These are phyloP conservation scores for Jaapia argillacea DNA, from an alignment of 768 basidiomycete genomes.

Conservation along the genomic window DNA sequence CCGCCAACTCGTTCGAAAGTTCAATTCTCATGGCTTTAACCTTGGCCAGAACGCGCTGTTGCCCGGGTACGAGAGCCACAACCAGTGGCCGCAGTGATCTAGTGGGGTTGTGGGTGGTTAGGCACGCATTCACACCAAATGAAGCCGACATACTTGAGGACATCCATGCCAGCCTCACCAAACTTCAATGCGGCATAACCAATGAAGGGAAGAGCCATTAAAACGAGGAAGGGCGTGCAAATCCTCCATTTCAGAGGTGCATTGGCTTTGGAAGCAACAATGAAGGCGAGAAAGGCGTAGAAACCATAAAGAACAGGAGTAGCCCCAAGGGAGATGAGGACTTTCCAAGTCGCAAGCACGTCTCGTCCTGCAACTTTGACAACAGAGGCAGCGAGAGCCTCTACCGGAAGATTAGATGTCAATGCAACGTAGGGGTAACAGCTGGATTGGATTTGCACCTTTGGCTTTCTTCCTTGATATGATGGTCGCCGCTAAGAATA, in stretches of 20 bases:
- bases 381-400: slow-evolving; percentile 89
- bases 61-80: slow-evolving; percentile 81
- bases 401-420: slow-evolving; percentile 27
- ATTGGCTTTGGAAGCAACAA: slow-evolving; percentile 58
- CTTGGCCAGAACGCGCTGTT: slow-evolving; percentile 69
- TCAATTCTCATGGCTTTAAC: slow-evolving; percentile 64
- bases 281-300: slow-evolving; percentile 74
- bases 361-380: slow-evolving; percentile 96
- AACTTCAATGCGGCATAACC: slow-evolving; percentile 93
- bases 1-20: slow-evolving; percentile 77
- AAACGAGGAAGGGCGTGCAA: slow-evolving; percentile 70
- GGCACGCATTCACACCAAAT: slow-evolving; percentile 4
- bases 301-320: slow-evolving; percentile 79
- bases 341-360: slow-evolving; percentile 97
- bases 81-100: slow-evolving; percentile 89
- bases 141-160: slow-evolving; percentile 70
- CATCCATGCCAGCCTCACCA: slow-evolving; percentile 96
- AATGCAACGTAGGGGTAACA: not conserved
- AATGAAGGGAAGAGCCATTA: slow-evolving; percentile 72
- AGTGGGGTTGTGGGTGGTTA: slow-evolving; percentile 6
- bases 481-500: slow-evolving; percentile 83
- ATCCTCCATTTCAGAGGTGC: slow-evolving; percentile 54
- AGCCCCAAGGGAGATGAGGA: slow-evolving; percentile 86
- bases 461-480: slow-evolving; percentile 86
- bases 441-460: too few relatives aligned